Evolutionary conservation across 257 asterid genomes (phyloP), one percentile per base, ranked within the genome.

Genomic region (Plantago ovata): DNA sequence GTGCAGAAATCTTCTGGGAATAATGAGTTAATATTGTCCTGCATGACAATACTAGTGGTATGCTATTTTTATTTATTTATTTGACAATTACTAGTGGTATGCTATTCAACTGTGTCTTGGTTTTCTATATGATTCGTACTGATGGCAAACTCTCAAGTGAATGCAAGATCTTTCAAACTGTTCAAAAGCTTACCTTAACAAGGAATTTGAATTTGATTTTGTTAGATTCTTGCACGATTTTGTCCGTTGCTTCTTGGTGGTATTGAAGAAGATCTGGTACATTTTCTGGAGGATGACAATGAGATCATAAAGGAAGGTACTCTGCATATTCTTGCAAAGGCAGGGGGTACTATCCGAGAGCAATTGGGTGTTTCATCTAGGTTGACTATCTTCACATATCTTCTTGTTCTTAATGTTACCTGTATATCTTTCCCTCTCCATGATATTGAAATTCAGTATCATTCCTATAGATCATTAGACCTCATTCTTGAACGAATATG

Each of bases 1-100:
- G 44, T 58, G 16, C 94, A 82, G 69, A 93, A 89, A 68, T 74
- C 94, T 55, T 72, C 81, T 65, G 99, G 92, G 72, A 82, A 70
- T 72, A 74, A 72, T 12, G 89, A 82, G 64, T 67, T 87, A 62
- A 74, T 82, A 67, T 75, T 83, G 76, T 83, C 97, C 62, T 86
- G 97, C 90, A 93, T 90, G 95, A 80, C 87, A 53, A 76, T 93
- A 66, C 95, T 93, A 67, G 99, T 89, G 97, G 99, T 93, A 86
- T 39, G 78, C 18, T 53, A 23, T 66, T 58, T 58, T 49, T 38
- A 57, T 61, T 49, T 60, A 21, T 53, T 38, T 41, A 49, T 33
- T 22, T 63, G 19, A 39, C 23, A 54, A 53, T 44, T 45, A 65
- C 45, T 68, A 22, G 62, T 53, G 61, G 48, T 64, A n/a, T n/a